Percentiles rank a stretch among this genome's conserved stretches.
Conservation (phyloP, 2,329 filamentous ascomycete species). For the Colletotrichum cordylinicola region DNA sequence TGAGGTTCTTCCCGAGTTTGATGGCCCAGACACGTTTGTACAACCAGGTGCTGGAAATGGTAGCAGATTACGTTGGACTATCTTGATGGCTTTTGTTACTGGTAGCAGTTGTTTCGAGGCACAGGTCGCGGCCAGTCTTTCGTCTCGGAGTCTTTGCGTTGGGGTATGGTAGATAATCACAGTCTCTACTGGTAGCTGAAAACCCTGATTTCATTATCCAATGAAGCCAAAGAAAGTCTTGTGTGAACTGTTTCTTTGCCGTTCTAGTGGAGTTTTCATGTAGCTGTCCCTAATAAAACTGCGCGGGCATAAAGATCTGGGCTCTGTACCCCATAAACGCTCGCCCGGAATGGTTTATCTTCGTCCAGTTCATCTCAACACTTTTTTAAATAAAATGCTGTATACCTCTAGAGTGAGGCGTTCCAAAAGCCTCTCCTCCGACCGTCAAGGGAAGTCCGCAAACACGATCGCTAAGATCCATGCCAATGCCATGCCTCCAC, state of each 20-base stretch:
- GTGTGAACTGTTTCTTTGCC: rapidly evolving
- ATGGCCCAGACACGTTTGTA: not conserved
- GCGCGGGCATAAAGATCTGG: not conserved
- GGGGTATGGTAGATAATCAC: not conserved
- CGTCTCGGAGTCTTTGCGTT: not conserved
- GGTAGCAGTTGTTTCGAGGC: not conserved
- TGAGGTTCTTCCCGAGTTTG: not conserved
- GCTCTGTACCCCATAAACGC: not conserved
- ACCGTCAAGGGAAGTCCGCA: too few relatives aligned
- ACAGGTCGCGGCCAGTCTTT: not conserved
- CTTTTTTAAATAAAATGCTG: rapidly evolving
- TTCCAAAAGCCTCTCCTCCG: not conserved
- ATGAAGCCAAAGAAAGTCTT: not conserved
- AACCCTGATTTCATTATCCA: not conserved
- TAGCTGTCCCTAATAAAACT: too few relatives aligned
- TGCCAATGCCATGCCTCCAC: not conserved
- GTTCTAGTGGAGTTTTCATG: not conserved
- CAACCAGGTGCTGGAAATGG: not conserved
- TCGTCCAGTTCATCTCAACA: not conserved
- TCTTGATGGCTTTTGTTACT: not conserved
- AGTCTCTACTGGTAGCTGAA: not conserved
- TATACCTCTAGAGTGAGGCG: not conserved
- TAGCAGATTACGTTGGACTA: not conserved
- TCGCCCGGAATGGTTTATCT: not conserved
- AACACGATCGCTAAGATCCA: not conserved